Evolutionary conservation across 495 filamentous ascomycete genomes (phyloP).

Genomic region (Niebla homalea): DNA sequence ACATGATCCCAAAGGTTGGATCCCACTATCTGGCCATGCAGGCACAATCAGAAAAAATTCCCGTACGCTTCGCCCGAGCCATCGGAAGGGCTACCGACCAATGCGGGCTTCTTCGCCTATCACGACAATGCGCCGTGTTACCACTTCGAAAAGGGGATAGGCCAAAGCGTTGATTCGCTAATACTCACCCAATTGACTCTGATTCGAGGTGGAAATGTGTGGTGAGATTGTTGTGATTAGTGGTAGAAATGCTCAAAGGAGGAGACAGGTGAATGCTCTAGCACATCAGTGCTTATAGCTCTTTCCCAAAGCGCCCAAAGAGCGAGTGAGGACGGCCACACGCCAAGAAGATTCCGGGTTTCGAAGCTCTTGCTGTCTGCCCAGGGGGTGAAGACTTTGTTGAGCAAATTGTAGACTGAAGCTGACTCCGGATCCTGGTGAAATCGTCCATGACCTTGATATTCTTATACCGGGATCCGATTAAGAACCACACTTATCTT

Average conservation of each 20-base stretch:
- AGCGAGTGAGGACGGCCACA: too few species aligned
- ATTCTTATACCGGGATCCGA: background rate
- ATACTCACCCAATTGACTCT: too few species aligned
- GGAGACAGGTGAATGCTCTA: background rate
- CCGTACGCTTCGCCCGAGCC: too few species aligned
- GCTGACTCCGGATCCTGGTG: conserved; percentile 1
- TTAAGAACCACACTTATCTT: background rate
- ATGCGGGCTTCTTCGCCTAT: too few species aligned
- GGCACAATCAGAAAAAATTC: background rate
- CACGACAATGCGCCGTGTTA: too few species aligned
- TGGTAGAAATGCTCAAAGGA: background rate
- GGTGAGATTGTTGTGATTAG: background rate
- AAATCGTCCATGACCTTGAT: background rate
- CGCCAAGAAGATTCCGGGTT: too few species aligned
- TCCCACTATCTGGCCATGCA: background rate
- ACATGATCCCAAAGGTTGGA: background rate
- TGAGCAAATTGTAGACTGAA: too few species aligned
- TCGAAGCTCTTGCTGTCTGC: too few species aligned
- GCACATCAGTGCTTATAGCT: background rate
- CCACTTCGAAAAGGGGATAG: too few species aligned
- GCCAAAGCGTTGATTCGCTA: too few species aligned
- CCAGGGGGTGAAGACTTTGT: too few species aligned
- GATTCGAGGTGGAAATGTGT: background rate
- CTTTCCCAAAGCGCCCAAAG: background rate
- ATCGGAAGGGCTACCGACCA: too few species aligned